These are phyloP conservation scores for Hypoxylon rickii DNA, from an alignment of 495 filamentous ascomycete species.

Conservation along the genomic window DNA sequence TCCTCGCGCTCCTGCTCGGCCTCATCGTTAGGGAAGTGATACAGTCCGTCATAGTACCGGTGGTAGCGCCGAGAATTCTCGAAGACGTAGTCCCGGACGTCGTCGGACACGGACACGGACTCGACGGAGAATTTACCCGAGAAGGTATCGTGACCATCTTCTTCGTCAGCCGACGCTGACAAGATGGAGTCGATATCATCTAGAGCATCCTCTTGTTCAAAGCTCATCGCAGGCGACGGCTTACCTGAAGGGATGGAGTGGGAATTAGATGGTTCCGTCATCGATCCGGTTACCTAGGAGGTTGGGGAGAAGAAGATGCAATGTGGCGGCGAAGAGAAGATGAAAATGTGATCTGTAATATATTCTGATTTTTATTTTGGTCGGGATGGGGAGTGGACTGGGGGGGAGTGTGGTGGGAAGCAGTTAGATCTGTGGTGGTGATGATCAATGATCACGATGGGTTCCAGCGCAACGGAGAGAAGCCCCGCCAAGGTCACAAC, in stretches of 20 bases:
- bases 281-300: conserved; percentile 20
- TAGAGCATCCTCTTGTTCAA: conserved; percentile 10
- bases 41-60: conserved; percentile 60
- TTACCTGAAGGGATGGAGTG: conserved; percentile 19
- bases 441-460: conserved; percentile 32
- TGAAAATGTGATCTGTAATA: conserved; percentile 6
- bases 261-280: conserved; percentile 26
- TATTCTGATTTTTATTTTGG: conserved; percentile 1
- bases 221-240: conserved; percentile 14
- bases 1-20: conserved; percentile 52
- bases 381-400: background rate
- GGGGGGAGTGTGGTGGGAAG: too few relatives aligned
- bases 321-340: conserved; percentile 11
- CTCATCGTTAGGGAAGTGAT: conserved; percentile 63
- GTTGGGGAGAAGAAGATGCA: conserved; percentile 18
- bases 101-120: conserved; percentile 31
- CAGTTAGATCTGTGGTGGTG: conserved; percentile 18
- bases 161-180: conserved; percentile 26
- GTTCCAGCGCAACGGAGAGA: conserved; percentile 36
- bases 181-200: conserved; percentile 25
- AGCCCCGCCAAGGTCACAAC: conserved; percentile 26
- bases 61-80: conserved; percentile 68
- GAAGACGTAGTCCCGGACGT: conserved; percentile 56
- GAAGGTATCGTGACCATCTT: conserved; percentile 22
- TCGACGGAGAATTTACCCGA: conserved; percentile 27